A percentile compares a stretch with the other conserved stretches of the same genome.
These are phyloP conservation scores for Penicillium arizonense DNA, from an alignment of 495 filamentous ascomycete species.

Conservation along the genomic window DNA sequence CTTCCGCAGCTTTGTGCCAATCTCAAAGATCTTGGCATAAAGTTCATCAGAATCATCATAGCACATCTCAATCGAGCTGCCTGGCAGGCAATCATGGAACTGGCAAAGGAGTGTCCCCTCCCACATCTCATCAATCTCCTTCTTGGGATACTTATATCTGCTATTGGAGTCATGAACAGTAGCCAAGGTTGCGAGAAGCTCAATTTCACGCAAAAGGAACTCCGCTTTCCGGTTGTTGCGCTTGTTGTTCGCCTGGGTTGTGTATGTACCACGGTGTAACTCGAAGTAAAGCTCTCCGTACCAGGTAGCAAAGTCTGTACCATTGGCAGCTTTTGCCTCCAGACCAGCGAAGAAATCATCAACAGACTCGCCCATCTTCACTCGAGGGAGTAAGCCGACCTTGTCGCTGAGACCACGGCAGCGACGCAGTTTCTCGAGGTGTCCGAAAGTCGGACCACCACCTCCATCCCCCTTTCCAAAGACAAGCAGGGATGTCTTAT, in stretches of 20 bases:
- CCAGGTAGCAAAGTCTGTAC: conserved; percentile 87
- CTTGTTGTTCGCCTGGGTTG: conserved; percentile 96
- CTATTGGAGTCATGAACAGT: conserved; percentile 58
- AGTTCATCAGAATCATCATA: conserved; percentile 90
- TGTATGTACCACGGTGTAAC: conserved; percentile 94
- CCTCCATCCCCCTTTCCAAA: conserved; percentile 97
- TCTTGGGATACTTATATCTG: conserved; percentile 84
- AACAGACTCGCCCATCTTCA: conserved; percentile 89
- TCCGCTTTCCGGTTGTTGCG: conserved; percentile 86
- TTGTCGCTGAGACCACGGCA: conserved; percentile 92
- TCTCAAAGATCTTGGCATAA: conserved; percentile 79
- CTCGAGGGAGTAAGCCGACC: conserved; percentile 75
- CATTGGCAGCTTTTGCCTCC: conserved; percentile 67
- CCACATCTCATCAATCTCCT: conserved; percentile 91
- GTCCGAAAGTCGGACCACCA: conserved; percentile 90
- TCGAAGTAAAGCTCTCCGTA: conserved; percentile 98
- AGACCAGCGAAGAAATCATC: conserved; percentile 91
- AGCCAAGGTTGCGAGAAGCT: conserved; percentile 84
- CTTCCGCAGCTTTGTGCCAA: conserved; percentile 66
- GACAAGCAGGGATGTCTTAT: conserved; percentile 81
- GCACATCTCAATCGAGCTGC: conserved; percentile 95
- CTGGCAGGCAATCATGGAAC: conserved; percentile 95
- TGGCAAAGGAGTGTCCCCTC: conserved; percentile 83
- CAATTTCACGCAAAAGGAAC: conserved; percentile 79
- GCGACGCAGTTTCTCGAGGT: conserved; percentile 92